Percentiles rank a stretch among this genome's conserved stretches.
Conservation (phyloP, 2,329 filamentous ascomycete species). For the Berkeleyomyces rouxiae region DNA sequence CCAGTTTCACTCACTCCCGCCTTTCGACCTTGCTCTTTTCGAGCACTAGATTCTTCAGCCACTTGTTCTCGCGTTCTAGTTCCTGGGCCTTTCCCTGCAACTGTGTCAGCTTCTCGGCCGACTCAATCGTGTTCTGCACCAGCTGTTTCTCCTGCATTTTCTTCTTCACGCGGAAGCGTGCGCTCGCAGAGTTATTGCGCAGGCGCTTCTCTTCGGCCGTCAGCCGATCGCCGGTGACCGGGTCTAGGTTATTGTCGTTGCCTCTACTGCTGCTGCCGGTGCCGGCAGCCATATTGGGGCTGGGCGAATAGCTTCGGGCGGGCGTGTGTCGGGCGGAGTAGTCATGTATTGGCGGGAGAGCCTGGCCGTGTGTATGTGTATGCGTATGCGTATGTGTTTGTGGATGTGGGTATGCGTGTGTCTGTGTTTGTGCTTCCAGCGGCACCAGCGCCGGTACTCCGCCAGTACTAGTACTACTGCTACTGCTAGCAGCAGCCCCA, state of each 20-base stretch:
- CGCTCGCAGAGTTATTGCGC: slow-evolving; percentile 48
- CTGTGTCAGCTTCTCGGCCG: slow-evolving; percentile 40
- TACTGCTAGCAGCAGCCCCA: neutral
- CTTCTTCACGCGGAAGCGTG: slow-evolving; percentile 54
- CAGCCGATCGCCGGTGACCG: slow-evolving; percentile 16
- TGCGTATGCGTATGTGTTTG: neutral
- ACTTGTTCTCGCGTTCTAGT: slow-evolving; percentile 43
- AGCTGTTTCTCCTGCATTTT: slow-evolving; percentile 51
- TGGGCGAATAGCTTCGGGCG: neutral
- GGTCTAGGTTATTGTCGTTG: neutral
- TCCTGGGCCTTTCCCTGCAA: slow-evolving; percentile 39
- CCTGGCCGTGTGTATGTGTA: neutral
- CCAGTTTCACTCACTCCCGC: neutral
- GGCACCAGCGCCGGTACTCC: neutral
- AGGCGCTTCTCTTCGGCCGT: slow-evolving; percentile 45
- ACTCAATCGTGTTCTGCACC: slow-evolving; percentile 42
- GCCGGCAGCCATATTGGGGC: neutral
- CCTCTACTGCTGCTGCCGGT: too few species aligned
- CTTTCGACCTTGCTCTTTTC: slow-evolving; percentile 27
- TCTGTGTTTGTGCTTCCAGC: neutral
- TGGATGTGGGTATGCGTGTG: neutral
- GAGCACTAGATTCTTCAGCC: slow-evolving; percentile 41
- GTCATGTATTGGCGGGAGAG: neutral
- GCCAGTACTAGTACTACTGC: neutral
- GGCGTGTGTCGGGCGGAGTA: neutral